Conservation (phyloP, 164 flowering plant species). For the Tetracentron sinense region DNA sequence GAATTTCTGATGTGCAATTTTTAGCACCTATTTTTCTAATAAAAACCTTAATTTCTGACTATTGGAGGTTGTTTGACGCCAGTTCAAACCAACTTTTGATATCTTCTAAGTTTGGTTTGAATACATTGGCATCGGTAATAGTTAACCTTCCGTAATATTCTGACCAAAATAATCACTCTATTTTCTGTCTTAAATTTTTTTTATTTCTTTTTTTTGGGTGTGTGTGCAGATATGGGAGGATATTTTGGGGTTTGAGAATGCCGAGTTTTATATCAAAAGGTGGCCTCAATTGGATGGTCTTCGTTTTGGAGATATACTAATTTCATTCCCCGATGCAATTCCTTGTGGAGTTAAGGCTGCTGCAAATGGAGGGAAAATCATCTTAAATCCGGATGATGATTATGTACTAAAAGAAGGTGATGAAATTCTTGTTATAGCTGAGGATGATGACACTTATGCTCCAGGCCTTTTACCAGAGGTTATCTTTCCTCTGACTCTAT, state of each 20-base stretch:
- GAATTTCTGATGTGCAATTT: no score
- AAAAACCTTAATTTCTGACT: no score
- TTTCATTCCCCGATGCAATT: conserved; percentile 91
- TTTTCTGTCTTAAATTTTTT: no score
- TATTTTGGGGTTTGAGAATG: conserved; percentile 94
- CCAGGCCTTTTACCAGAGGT: conserved; percentile 84
- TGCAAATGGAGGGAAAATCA: conserved; percentile 74
- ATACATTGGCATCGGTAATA: no score
- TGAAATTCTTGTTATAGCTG: conserved; percentile 90
- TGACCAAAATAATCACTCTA: no score
- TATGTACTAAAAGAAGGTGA: conserved; percentile 77
- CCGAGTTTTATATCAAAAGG: conserved; percentile 89
- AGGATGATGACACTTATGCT: conserved; percentile 85
- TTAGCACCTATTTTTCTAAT: no score
- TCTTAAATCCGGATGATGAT: conserved; percentile 71
- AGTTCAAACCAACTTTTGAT: no score
- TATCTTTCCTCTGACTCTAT: conserved; percentile 4
- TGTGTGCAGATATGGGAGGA: conserved; percentile 98
- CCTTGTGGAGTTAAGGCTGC: conserved; percentile 92
- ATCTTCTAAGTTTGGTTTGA: no score
- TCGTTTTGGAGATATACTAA: conserved; percentile 59
- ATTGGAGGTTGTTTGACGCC: no score
- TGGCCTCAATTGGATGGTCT: conserved; percentile 85
- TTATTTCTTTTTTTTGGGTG: no score
- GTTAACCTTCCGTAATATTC: no score